Evolutionary conservation across 768 basidiomycete genomes (phyloP).

Genomic region (Amylocystis lapponica): DNA sequence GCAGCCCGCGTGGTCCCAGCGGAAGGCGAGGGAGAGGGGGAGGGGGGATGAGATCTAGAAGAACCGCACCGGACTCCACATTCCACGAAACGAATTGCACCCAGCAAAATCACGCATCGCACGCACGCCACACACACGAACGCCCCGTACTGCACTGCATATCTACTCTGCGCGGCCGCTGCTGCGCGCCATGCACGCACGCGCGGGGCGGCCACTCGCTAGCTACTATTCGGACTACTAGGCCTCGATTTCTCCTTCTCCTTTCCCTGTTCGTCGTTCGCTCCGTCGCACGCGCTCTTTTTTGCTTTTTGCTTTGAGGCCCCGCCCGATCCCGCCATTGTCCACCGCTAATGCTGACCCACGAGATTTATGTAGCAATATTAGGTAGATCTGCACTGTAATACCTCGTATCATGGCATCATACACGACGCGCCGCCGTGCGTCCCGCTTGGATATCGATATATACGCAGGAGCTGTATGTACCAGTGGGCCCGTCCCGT

Average conservation of each 20-base stretch:
- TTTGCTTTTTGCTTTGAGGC: conserved; percentile 10
- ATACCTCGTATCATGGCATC: conserved; percentile 20
- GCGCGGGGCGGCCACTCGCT: conserved; percentile 4
- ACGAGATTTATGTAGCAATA: conserved; percentile 14
- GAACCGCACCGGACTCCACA: not conserved
- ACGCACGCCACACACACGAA: conserved; percentile 19
- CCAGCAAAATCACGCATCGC: conserved; percentile 15
- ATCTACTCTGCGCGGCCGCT: conserved; percentile 15
- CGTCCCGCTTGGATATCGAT: conserved; percentile 11
- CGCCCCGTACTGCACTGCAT: conserved; percentile 14
- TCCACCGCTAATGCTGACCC: conserved; percentile 5
- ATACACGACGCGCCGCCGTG: conserved; percentile 21
- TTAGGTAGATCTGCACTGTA: conserved; percentile 16
- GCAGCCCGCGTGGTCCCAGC: not conserved
- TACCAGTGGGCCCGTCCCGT: too few species aligned
- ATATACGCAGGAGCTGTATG: too few species aligned
- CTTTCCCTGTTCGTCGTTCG: conserved; percentile 5
- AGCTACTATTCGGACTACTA: conserved; percentile 3
- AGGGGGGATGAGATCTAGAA: not conserved
- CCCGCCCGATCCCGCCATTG: conserved; percentile 4
- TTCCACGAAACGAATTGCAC: conserved; percentile 16
- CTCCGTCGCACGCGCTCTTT: conserved; percentile 13
- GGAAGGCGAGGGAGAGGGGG: conserved; percentile 2
- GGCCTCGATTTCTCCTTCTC: too few species aligned
- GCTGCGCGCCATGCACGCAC: conserved; percentile 11